These are phyloP conservation scores for Naematelia aurantialba DNA, from an alignment of 768 basidiomycete genomes.

Conservation along the genomic window DNA sequence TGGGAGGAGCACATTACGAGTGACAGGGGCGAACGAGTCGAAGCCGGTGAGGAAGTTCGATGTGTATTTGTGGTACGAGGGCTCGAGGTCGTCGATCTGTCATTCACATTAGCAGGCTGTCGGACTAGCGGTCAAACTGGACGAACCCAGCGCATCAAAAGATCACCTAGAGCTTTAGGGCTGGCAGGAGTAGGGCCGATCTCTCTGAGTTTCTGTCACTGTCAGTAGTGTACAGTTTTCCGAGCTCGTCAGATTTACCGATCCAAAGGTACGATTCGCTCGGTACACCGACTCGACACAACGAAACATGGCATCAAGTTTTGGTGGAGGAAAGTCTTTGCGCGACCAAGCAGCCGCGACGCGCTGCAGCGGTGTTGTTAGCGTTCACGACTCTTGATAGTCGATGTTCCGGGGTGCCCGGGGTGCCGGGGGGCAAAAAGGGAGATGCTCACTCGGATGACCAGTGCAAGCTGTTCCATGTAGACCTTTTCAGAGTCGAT, in stretches of 20 bases:
- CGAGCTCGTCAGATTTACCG: constrained; percentile 55
- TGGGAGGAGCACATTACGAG: constrained; percentile 67
- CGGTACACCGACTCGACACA: constrained; percentile 88
- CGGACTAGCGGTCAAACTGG: background rate
- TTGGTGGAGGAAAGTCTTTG: constrained; percentile 84
- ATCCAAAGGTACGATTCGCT: constrained; percentile 75
- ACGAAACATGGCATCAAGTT: constrained; percentile 90
- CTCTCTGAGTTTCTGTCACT: constrained; percentile 77
- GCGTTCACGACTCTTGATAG: background rate
- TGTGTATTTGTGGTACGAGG: constrained; percentile 78
- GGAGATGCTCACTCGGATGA: constrained; percentile 71
- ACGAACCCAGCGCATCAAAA: constrained; percentile 94
- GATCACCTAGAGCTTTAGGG: constrained; percentile 87
- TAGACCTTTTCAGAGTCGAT: constrained; percentile 90
- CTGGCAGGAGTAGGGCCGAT: constrained; percentile 88
- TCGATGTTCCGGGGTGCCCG: no score
- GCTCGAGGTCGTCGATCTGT: constrained; percentile 87
- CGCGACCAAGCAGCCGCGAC: constrained; percentile 98
- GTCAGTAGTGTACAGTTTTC: constrained; percentile 7
- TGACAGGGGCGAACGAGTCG: constrained; percentile 76
- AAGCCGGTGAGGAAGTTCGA: constrained; percentile 70
- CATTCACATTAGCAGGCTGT: background rate
- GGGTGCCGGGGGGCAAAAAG: background rate
- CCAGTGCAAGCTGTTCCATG: constrained; percentile 80
- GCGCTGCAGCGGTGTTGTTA: constrained; percentile 58